phyloP scores from a whole-genome alignment of 2,329 filamentous ascomycete species.

The Sporothrix dimorphospora region DNA sequence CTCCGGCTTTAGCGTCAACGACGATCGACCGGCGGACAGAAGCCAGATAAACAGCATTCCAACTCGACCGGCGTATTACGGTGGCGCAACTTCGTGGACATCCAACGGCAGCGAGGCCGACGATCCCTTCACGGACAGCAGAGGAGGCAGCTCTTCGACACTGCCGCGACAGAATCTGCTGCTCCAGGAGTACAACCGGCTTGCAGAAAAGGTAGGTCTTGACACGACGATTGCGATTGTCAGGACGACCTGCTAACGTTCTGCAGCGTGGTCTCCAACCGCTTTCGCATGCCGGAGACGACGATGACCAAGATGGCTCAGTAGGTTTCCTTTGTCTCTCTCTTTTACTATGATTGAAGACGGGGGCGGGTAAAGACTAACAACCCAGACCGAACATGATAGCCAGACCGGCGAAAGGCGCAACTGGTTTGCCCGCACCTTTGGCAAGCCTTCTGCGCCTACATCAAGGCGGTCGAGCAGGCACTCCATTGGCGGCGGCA shows the following conservation, averaged over 20 bases:
- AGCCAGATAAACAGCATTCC: not conserved
- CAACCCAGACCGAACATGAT: constrained; percentile 22
- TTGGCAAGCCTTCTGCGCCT: constrained; percentile 39
- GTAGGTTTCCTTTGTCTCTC: not conserved
- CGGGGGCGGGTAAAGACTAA: not conserved
- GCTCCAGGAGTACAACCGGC: constrained; percentile 61
- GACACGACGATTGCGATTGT: not conserved
- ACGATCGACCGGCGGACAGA: not conserved
- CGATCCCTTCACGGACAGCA: constrained; percentile 52
- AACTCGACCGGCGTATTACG: not conserved
- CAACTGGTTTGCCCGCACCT: constrained; percentile 42
- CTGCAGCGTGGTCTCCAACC: constrained; percentile 58
- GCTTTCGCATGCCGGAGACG: constrained; percentile 45
- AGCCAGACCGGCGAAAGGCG: constrained; percentile 31
- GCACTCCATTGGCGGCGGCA: constrained; percentile 40
- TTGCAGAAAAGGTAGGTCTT: constrained; percentile 58
- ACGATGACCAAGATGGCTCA: not conserved
- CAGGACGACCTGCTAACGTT: constrained; percentile 18
- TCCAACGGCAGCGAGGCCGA: constrained; percentile 55
- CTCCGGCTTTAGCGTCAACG: not conserved
- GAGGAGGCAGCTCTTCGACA: constrained; percentile 44
- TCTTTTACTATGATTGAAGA: not conserved
- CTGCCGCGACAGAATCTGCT: constrained; percentile 48
- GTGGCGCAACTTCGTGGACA: constrained; percentile 60
- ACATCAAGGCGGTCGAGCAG: constrained; percentile 28